Evolutionary conservation across 2,329 filamentous ascomycete genomes (phyloP).

Genomic region (Claviceps paspali): DNA sequence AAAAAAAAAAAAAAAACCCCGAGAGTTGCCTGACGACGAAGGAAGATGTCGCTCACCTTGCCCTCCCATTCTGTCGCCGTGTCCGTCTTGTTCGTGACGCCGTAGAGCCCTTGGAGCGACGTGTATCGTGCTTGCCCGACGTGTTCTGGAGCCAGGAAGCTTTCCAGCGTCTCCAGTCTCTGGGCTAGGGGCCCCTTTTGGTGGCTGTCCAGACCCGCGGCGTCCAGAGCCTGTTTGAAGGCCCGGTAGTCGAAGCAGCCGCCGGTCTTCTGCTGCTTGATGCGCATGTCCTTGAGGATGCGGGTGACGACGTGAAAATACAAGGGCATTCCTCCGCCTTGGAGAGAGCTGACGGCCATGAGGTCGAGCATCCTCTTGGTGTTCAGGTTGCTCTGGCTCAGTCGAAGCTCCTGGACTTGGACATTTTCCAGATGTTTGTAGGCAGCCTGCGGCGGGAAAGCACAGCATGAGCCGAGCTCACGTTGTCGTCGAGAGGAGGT

Average conservation of each 20-base stretch:
- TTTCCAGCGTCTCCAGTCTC: constrained; percentile 32
- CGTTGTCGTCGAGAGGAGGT: too few relatives aligned
- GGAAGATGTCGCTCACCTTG: constrained; percentile 9
- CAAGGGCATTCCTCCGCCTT: constrained; percentile 29
- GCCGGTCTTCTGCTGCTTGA: constrained; percentile 23
- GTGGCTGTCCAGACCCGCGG: constrained; percentile 23
- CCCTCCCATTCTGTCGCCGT: constrained; percentile 9
- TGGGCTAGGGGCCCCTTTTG: constrained; percentile 38
- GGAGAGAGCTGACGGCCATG: constrained; percentile 33
- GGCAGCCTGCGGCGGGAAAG: background rate
- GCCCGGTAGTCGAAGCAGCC: constrained; percentile 31
- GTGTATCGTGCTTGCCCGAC: constrained; percentile 1
- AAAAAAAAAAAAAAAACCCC: too few relatives aligned
- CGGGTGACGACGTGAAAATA: constrained; percentile 42
- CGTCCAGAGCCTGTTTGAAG: constrained; percentile 23
- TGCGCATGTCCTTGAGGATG: constrained; percentile 40
- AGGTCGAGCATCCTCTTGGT: constrained; percentile 42
- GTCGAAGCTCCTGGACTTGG: constrained; percentile 31
- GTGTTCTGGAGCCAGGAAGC: constrained; percentile 29
- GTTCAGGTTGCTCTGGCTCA: constrained; percentile 38
- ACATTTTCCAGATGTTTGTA: constrained; percentile 23
- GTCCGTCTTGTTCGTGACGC: background rate
- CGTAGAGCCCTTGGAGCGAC: too few relatives aligned
- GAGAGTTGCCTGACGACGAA: too few relatives aligned
- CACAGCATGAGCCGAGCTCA: too few relatives aligned